Evolutionary conservation across 2,329 filamentous ascomycete genomes (phyloP).

Genomic region (Arthrobotrys megalospora): DNA sequence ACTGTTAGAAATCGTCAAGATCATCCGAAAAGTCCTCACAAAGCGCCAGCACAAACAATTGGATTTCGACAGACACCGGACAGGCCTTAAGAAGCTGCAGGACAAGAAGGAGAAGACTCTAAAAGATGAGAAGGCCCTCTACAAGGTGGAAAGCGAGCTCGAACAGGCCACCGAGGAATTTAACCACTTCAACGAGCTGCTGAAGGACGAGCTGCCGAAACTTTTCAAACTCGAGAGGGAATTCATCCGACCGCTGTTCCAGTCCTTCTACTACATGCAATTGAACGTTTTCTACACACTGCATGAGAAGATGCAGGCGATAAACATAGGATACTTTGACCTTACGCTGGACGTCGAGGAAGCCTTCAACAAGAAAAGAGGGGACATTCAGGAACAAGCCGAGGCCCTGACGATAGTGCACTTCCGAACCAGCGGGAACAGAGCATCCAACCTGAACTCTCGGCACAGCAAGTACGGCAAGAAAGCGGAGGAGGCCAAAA

Average conservation of each 20-base stretch:
- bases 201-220: slow-evolving; percentile 95
- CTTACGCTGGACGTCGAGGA: slow-evolving; percentile 91
- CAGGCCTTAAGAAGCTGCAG: slow-evolving; percentile 90
- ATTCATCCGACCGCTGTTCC: slow-evolving; percentile 97
- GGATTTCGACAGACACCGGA: slow-evolving; percentile 90
- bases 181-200: slow-evolving; percentile 96
- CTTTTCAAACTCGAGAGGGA: slow-evolving; percentile 90
- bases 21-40: slow-evolving; percentile 86
- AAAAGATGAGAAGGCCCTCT: slow-evolving; percentile 97
- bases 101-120: slow-evolving; percentile 97
- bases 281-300: slow-evolving; percentile 99
- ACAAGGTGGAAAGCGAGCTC: slow-evolving; percentile 92
- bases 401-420: slow-evolving; percentile 88
- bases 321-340: slow-evolving; percentile 98
- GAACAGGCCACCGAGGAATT: slow-evolving; percentile 95
- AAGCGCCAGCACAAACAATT: slow-evolving; percentile 99
- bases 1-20: slow-evolving; percentile 93
- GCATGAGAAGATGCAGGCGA: slow-evolving; percentile 96
- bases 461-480: slow-evolving; percentile 70
- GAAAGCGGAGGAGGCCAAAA: slow-evolving; percentile 63
- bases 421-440: slow-evolving; percentile 88
- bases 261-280: slow-evolving; percentile 99
- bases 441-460: slow-evolving; percentile 67
- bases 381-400: slow-evolving; percentile 86
- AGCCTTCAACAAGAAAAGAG: slow-evolving; percentile 89